A percentile compares a stretch with the other conserved stretches of the same genome.
Conservation (phyloP, 352 stramenopile species). For the Elongisporangium undulatum region DNA sequence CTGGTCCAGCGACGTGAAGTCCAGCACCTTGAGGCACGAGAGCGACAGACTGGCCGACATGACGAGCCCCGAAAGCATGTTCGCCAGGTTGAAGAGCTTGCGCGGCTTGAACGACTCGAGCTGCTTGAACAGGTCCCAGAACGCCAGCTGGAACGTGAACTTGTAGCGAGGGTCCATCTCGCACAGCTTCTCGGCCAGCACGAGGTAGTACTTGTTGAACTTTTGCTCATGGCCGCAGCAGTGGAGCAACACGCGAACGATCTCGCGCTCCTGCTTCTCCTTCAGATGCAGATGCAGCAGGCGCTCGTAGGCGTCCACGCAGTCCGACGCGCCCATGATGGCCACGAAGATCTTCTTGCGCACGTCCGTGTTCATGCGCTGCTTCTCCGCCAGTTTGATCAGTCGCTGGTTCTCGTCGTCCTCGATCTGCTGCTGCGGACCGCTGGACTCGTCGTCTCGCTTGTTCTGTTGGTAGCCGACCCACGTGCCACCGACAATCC, state of each 20-base stretch:
- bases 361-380: slow-evolving; percentile 97
- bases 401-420: slow-evolving; percentile 61
- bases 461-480: slow-evolving; percentile 59
- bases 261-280: slow-evolving; percentile 91
- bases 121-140: slow-evolving; percentile 97
- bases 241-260: slow-evolving; percentile 94
- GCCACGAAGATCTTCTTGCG: slow-evolving; percentile 95
- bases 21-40: slow-evolving; percentile 89
- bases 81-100: slow-evolving; percentile 89
- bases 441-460: slow-evolving; percentile 10
- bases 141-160: slow-evolving; percentile 95
- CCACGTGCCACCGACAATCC: slow-evolving; percentile 95
- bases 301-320: slow-evolving; percentile 95
- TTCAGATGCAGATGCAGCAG: slow-evolving; percentile 89
- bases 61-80: slow-evolving; percentile 78
- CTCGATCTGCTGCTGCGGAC: slow-evolving; percentile 9
- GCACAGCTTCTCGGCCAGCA: slow-evolving; percentile 91
- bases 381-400: slow-evolving; percentile 90
- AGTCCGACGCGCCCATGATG: slow-evolving; percentile 95
- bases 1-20: slow-evolving; percentile 88
- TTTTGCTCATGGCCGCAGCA: slow-evolving; percentile 82
- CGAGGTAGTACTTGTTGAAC: slow-evolving; percentile 96
- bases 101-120: slow-evolving; percentile 72
- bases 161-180: slow-evolving; percentile 94
- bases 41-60: slow-evolving; percentile 59